Evolutionary conservation across 139 green algal genomes (phyloP), one percentile per base, ranked within the genome.

Genomic region (Diplosphaera chodatii): DNA sequence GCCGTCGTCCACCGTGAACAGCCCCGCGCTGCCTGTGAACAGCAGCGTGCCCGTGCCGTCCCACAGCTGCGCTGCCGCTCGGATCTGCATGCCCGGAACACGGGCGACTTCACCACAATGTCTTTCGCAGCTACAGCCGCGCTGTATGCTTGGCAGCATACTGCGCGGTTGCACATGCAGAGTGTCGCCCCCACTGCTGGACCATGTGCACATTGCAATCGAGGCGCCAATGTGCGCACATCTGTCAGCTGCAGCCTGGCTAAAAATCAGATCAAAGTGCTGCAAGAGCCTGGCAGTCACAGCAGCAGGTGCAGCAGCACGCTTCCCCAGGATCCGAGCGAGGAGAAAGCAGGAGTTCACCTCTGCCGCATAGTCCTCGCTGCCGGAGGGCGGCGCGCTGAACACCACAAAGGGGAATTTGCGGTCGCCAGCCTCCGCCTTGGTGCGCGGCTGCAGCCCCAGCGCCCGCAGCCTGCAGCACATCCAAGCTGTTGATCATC

Each of bases 351-450:
- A n/a, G n/a, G n/a, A n/a, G n/a, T n/a, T 27, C 40, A 97, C 91
- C 74, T 96, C 92, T 13, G 59, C 89, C 3, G 77, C 56, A 32
- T 98, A 98, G 81, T 99, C 90, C 1, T 85, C 75, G 32, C 83
- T 92, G 32, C 91, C 92, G 16, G 86, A 95, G 1, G 93, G 94
- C 10, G 95, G 94, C 1, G 95, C 95, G 59, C 74, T 83, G 79
- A 97, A 99, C 4, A 91, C 65, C 30, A 98, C 95, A 67, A 89
- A 90, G 23, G 90, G 78, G 74, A 90, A 98, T 63, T 76, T 82
- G 29, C 70, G 66, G 30, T 56, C 40, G 13, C 68, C 76, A 30
- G 65, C 66, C 5, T 80, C 68, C 10, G 71, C 69, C n/a, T 87
- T 90, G 18, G 83, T 81, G 25, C 75, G 40, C 0, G 91, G 80